These are phyloP conservation scores for Russula emetica DNA, from an alignment of 768 basidiomycete genomes.

Conservation along the genomic window DNA sequence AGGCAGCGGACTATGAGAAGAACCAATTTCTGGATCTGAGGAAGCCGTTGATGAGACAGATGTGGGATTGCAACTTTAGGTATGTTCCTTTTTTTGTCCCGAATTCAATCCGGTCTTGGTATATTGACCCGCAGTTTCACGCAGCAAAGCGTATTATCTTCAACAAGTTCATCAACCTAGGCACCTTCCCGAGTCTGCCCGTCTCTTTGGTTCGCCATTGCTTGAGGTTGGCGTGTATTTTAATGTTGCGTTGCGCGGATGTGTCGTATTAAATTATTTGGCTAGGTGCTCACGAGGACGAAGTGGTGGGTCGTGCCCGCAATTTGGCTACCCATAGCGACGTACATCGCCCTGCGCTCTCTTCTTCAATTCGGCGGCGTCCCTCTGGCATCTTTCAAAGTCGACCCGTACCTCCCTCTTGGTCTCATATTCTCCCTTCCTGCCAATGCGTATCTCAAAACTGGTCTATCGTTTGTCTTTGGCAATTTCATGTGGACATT, in stretches of 20 bases:
- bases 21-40: slow-evolving; percentile 89
- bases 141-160: slow-evolving; percentile 90
- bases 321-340: slow-evolving; percentile 85
- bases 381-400: slow-evolving; percentile 60
- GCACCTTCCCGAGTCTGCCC: slow-evolving; percentile 76
- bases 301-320: slow-evolving; percentile 91
- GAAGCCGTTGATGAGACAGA: slow-evolving; percentile 78
- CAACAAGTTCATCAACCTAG: slow-evolving; percentile 96
- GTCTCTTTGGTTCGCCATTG: slow-evolving; percentile 75
- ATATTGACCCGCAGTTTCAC: slow-evolving; percentile 7
- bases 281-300: slow-evolving; percentile 74
- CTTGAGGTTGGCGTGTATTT: slow-evolving; percentile 58
- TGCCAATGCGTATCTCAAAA: slow-evolving; percentile 47
- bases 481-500: slow-evolving; percentile 94
- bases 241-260: slow-evolving; percentile 5
- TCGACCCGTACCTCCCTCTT: slow-evolving; percentile 53
- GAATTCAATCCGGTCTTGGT: not conserved
- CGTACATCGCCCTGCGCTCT: slow-evolving; percentile 78
- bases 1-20: slow-evolving; percentile 74
- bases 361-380: slow-evolving; percentile 65
- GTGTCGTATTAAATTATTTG: not conserved
- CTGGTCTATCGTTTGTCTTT: slow-evolving; percentile 64
- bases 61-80: slow-evolving; percentile 86
- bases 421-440: slow-evolving; percentile 47
- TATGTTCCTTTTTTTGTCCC: slow-evolving; percentile 32